Percentiles rank a stretch among this genome's conserved stretches.
phyloP scores from a whole-genome alignment of 2,329 filamentous ascomycete species.

The Penicillium sp. region DNA sequence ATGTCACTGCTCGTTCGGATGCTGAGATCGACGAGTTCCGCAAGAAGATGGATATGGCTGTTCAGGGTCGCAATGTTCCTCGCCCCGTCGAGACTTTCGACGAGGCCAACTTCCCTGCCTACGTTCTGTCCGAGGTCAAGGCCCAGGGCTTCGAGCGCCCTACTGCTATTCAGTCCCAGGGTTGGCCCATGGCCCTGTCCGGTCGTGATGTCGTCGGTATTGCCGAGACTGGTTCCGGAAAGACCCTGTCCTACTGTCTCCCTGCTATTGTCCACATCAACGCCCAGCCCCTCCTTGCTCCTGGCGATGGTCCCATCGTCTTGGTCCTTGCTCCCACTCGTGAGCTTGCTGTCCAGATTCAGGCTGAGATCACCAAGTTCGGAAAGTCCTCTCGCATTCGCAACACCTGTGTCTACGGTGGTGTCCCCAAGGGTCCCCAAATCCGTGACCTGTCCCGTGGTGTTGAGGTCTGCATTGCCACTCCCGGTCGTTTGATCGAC shows the following conservation, averaged over 20 bases:
- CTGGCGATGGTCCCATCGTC: constrained; percentile 94
- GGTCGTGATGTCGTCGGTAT: constrained; percentile 98
- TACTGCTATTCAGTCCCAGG: constrained; percentile 95
- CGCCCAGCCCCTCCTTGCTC: constrained; percentile 91
- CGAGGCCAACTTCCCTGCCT: constrained; percentile 93
- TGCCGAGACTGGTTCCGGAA: constrained; percentile 97
- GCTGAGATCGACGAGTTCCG: constrained; percentile 88
- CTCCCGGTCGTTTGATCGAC: constrained; percentile 94
- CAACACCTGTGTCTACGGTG: constrained; percentile 98
- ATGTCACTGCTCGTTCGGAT: constrained; percentile 70
- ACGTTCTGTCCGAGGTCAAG: constrained; percentile 99
- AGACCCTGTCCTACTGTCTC: constrained; percentile 97
- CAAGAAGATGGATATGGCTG: constrained; percentile 77
- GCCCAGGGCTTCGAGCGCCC: constrained; percentile 91
- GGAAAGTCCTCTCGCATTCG: constrained; percentile 96
- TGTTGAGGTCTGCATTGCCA: constrained; percentile 98
- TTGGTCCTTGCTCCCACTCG: constrained; percentile 93
- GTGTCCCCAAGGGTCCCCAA: constrained; percentile 96
- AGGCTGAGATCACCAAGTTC: constrained; percentile 98
- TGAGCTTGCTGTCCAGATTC: constrained; percentile 97
- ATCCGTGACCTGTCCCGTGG: constrained; percentile 92
- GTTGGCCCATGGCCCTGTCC: constrained; percentile 98
- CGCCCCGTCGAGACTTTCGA: constrained; percentile 97
- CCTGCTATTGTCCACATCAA: constrained; percentile 99
- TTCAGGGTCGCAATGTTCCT: constrained; percentile 78